Percentiles rank a stretch among this genome's conserved stretches.
These are phyloP conservation scores for Xerophyta viscosa DNA, from an alignment of 106 monocot genomes.

Conservation along the genomic window DNA sequence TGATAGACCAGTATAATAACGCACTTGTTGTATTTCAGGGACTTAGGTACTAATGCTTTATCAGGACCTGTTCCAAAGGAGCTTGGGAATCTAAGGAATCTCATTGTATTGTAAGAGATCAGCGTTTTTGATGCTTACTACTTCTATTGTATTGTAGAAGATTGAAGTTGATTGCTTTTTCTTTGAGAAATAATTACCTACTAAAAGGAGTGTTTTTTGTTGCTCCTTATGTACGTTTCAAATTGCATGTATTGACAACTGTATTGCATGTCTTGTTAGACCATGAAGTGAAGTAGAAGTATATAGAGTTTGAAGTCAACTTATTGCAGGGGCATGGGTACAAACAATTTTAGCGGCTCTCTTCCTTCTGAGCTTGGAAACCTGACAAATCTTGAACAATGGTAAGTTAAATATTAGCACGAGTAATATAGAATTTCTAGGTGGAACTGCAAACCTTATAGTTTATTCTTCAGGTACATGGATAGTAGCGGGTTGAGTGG, in stretches of 20 bases:
- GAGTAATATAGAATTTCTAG: not conserved
- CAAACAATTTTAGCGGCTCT: slow-evolving; percentile 24
- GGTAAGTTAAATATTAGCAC: slow-evolving; percentile 20
- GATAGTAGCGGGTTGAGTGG: slow-evolving; percentile 47
- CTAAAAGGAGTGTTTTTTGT: too few relatives aligned
- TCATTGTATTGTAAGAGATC: slow-evolving; percentile 19
- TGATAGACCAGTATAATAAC: too few relatives aligned
- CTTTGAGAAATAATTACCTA: too few relatives aligned
- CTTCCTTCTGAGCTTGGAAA: slow-evolving; percentile 33
- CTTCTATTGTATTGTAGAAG: not conserved
- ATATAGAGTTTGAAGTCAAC: too few relatives aligned
- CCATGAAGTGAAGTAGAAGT: too few relatives aligned
- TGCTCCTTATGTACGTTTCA: too few relatives aligned
- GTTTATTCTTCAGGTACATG: slow-evolving; percentile 36
- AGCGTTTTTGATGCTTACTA: too few relatives aligned
- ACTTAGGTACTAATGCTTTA: slow-evolving; percentile 26
- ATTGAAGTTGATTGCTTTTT: too few relatives aligned
- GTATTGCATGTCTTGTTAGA: not conserved
- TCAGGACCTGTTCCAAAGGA: slow-evolving; percentile 39
- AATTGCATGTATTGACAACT: not conserved
- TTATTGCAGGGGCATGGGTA: slow-evolving; percentile 16
- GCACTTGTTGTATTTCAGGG: slow-evolving; percentile 10
- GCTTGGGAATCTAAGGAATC: slow-evolving; percentile 24
- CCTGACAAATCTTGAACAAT: slow-evolving; percentile 27
- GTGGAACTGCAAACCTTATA: not conserved